phyloP scores from a whole-genome alignment of 805 yeast genomes.

The baker's yeast (Saccharomyces cerevisiae) region DNA sequence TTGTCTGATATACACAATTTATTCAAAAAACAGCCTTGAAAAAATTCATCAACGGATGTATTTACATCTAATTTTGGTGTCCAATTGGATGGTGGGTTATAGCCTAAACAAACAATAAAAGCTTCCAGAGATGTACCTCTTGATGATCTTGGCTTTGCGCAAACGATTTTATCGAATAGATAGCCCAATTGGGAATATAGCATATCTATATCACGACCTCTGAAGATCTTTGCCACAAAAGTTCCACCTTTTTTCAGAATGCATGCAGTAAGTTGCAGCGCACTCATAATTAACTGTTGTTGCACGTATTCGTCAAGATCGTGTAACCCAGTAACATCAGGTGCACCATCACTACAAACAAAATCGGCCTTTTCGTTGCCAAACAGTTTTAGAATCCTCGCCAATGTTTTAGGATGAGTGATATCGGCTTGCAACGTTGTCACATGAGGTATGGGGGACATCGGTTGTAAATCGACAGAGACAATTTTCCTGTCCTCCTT shows the following conservation, averaged over 20 bases:
- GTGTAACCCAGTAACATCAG: slow-evolving; percentile 95
- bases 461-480: slow-evolving; percentile 93
- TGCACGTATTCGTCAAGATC: slow-evolving; percentile 95
- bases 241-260: slow-evolving; percentile 82
- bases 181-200: slow-evolving; percentile 87
- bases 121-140: slow-evolving; percentile 93
- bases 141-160: slow-evolving; percentile 94
- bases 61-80: slow-evolving; percentile 51
- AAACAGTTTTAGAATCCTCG: slow-evolving; percentile 66
- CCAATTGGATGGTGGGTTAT: slow-evolving; percentile 80
- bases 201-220: slow-evolving; percentile 93
- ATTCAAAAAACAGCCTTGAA: slow-evolving; percentile 42
- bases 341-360: slow-evolving; percentile 96
- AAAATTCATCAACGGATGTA: slow-evolving; percentile 72
- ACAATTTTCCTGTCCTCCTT: slow-evolving; percentile 59
- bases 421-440: slow-evolving; percentile 91
- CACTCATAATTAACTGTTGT: slow-evolving; percentile 86
- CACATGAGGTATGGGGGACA: slow-evolving; percentile 92
- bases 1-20: slow-evolving; percentile 7
- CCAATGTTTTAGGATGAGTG: slow-evolving; percentile 86
- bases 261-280: slow-evolving; percentile 85
- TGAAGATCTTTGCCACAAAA: slow-evolving; percentile 91
- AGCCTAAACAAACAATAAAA: slow-evolving; percentile 85
- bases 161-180: slow-evolving; percentile 75
- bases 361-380: slow-evolving; percentile 92